These are phyloP conservation scores for Jimgerdemannia flammicorona DNA, from an alignment of 192 early-diverging fungal genomes.

Conservation along the genomic window DNA sequence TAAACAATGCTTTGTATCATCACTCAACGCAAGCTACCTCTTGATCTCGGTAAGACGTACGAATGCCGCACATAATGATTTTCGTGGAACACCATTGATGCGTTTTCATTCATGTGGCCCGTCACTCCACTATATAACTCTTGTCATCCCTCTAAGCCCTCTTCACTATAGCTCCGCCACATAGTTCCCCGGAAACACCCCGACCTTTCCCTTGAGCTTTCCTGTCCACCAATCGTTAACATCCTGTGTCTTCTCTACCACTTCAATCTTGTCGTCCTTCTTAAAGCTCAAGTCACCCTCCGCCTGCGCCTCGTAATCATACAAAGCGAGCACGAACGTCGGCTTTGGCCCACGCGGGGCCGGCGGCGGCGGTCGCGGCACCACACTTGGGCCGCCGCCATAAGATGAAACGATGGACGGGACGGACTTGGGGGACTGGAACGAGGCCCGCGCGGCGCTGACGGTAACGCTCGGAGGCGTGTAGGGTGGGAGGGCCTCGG, in stretches of 20 bases:
- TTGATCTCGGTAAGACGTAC: too few relatives aligned
- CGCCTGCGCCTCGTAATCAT: slow-evolving; percentile 74
- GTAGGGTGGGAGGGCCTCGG: slow-evolving; percentile 8
- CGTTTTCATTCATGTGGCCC: too few relatives aligned
- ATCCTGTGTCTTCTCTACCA: slow-evolving; percentile 54
- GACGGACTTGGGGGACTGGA: background rate
- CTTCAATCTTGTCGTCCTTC: slow-evolving; percentile 67
- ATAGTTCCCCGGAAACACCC: slow-evolving; percentile 69
- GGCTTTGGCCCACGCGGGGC: slow-evolving; percentile 17
- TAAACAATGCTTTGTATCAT: too few relatives aligned
- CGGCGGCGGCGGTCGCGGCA: slow-evolving; percentile 34
- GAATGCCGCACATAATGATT: too few relatives aligned
- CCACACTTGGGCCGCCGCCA: background rate
- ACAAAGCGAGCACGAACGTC: slow-evolving; percentile 63
- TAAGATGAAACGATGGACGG: background rate
- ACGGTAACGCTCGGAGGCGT: background rate
- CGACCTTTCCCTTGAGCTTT: slow-evolving; percentile 50
- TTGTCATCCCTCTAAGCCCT: too few relatives aligned
- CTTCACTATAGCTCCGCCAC: background rate
- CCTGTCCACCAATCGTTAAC: slow-evolving; percentile 85
- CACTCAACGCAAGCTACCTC: too few relatives aligned
- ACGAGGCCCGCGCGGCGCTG: too few relatives aligned
- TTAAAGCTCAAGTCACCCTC: slow-evolving; percentile 68
- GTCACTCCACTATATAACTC: too few relatives aligned
- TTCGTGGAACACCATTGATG: too few relatives aligned